A percentile compares a stretch with the other conserved stretches of the same genome.
Evolutionary conservation across 2,329 filamentous ascomycete species (phyloP).

Genomic region (Ophiosphaerella herpotricha): DNA sequence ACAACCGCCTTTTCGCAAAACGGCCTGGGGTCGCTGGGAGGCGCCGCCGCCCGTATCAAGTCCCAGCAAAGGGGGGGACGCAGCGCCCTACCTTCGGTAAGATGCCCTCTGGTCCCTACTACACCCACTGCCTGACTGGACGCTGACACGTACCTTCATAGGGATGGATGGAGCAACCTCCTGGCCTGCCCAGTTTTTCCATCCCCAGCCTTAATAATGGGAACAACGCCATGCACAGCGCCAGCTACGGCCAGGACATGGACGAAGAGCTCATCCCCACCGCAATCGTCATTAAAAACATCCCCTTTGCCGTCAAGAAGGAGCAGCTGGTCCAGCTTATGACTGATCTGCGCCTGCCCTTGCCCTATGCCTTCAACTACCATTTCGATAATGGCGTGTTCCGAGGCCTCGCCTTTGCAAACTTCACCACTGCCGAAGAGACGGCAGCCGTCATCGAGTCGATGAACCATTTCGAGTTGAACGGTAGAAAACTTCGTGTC

Average conservation of each 20-base stretch:
- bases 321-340: conserved; percentile 92
- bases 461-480: conserved; percentile 94
- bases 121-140: too few species aligned
- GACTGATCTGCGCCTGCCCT: conserved; percentile 89
- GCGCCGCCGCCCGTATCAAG: conserved; percentile 59
- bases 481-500: conserved; percentile 90
- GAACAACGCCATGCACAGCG: conserved; percentile 43
- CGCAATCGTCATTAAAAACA: conserved; percentile 99
- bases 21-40: conserved; percentile 64
- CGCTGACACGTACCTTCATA: conserved; percentile 36
- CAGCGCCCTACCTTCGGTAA: conserved; percentile 73
- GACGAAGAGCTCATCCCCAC: conserved; percentile 94
- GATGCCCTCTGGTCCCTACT: conserved; percentile 41
- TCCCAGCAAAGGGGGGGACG: conserved; percentile 58
- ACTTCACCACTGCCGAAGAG: conserved; percentile 95
- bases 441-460: conserved; percentile 89
- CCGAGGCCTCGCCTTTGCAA: conserved; percentile 92
- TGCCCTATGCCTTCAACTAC: conserved; percentile 99
- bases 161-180: conserved; percentile 64
- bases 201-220: conserved; percentile 47
- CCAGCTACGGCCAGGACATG: conserved; percentile 57
- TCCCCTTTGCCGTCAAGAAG: conserved; percentile 97
- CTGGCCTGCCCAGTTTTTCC: conserved; percentile 49
- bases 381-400: conserved; percentile 99
- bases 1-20: conserved; percentile 72